phyloP scores from a whole-genome alignment of 208 protist species.

The Naegleria lovaniensis region DNA sequence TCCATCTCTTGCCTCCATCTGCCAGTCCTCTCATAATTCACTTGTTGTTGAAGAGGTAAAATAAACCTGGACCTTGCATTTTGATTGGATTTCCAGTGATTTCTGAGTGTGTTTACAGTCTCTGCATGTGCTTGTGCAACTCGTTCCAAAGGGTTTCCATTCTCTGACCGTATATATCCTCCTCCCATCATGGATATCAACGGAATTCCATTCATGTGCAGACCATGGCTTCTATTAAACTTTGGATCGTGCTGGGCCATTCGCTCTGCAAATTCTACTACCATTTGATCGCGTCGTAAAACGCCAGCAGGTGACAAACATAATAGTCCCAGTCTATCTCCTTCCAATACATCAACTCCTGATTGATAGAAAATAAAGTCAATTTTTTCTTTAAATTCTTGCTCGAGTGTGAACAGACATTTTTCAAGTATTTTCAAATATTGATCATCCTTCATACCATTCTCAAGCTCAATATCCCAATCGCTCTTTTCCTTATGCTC shows the following conservation, averaged over 20 bases:
- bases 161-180: neutral
- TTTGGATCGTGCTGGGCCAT: neutral
- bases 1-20: neutral
- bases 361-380: slow-evolving; percentile 4
- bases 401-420: neutral
- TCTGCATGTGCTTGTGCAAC: neutral
- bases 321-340: slow-evolving; percentile 1
- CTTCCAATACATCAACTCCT: neutral
- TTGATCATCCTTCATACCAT: slow-evolving; percentile 1
- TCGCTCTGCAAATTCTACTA: neutral
- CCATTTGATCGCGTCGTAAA: neutral
- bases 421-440: slow-evolving; percentile 22
- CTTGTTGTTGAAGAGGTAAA: neutral
- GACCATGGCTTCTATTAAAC: neutral
- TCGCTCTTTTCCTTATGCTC: slow-evolving; percentile 4
- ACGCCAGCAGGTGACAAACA: neutral
- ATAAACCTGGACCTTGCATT: neutral
- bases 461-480: slow-evolving; percentile 33
- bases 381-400: neutral
- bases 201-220: neutral
- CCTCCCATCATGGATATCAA: neutral
- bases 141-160: neutral
- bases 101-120: neutral
- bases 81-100: neutral
- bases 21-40: neutral